phyloP scores from a whole-genome alignment of 768 basidiomycete species.

The Leccinum boreale region DNA sequence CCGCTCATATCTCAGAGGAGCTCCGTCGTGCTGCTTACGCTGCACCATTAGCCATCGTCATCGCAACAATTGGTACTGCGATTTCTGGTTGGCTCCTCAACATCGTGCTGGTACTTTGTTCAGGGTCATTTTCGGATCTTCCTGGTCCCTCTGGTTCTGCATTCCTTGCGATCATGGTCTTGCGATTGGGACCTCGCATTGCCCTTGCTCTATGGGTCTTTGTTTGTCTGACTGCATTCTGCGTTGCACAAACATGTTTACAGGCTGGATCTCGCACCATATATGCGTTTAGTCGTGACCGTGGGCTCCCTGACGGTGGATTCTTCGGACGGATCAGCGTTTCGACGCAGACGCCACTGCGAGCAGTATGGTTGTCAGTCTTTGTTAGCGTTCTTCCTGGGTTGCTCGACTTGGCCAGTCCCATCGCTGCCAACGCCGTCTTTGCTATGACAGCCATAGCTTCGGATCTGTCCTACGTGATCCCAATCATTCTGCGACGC shows the following conservation, averaged over 20 bases:
- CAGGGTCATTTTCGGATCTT: slow-evolving; percentile 45
- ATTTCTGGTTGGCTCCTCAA: slow-evolving; percentile 65
- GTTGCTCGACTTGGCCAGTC: slow-evolving; percentile 49
- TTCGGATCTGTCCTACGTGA: slow-evolving; percentile 52
- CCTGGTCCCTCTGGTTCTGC: slow-evolving; percentile 53
- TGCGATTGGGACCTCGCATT: slow-evolving; percentile 49
- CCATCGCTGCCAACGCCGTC: slow-evolving; percentile 52
- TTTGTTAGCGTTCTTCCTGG: slow-evolving; percentile 41
- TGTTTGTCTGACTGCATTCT: slow-evolving; percentile 63
- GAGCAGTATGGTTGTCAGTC: slow-evolving; percentile 53
- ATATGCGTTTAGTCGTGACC: slow-evolving; percentile 57
- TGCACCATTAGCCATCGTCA: slow-evolving; percentile 42
- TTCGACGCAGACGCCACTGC: slow-evolving; percentile 51
- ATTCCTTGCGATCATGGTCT: slow-evolving; percentile 55
- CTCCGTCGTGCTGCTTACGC: slow-evolving; percentile 51
- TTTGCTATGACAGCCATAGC: slow-evolving; percentile 56
- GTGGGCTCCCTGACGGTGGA: slow-evolving; percentile 54
- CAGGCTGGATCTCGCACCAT: slow-evolving; percentile 59
- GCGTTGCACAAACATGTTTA: slow-evolving; percentile 46
- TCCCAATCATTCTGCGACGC: slow-evolving; percentile 53
- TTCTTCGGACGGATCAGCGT: slow-evolving; percentile 49
- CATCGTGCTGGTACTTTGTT: slow-evolving; percentile 58
- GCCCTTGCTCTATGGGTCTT: slow-evolving; percentile 55
- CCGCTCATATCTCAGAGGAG: slow-evolving; percentile 38
- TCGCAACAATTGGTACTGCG: slow-evolving; percentile 44